These are phyloP conservation scores for Monosporascus sp. DNA, from an alignment of 2,329 filamentous ascomycete genomes.

Conservation along the genomic window DNA sequence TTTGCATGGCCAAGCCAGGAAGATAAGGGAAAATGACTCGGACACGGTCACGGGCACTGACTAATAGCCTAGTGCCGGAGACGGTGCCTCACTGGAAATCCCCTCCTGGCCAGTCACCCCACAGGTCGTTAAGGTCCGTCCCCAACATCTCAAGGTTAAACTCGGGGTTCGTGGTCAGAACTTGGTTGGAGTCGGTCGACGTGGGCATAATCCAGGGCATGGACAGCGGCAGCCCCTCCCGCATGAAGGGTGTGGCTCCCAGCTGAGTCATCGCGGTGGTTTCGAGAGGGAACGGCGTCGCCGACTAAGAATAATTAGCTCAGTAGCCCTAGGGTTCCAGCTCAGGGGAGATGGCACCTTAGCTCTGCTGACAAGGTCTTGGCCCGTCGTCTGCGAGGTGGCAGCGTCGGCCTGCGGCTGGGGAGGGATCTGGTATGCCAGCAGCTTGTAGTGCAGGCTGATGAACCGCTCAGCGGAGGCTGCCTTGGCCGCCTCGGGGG, in stretches of 20 bases:
- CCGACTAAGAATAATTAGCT: conserved; percentile 33
- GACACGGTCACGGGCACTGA: too few relatives aligned
- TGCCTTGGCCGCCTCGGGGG: conserved; percentile 52
- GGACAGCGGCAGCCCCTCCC: conserved; percentile 21
- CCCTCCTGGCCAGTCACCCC: conserved; percentile 37
- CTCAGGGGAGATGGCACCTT: conserved; percentile 26
- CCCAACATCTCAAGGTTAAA: conserved; percentile 50
- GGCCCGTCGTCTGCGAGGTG: conserved; percentile 14
- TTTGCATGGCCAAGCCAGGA: too few relatives aligned
- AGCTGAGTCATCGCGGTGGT: conserved; percentile 14
- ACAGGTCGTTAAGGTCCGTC: conserved; percentile 50
- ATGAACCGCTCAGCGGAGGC: conserved; percentile 56
- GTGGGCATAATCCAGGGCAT: conserved; percentile 28
- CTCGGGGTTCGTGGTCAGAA: conserved; percentile 42
- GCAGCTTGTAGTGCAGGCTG: conserved; percentile 51
- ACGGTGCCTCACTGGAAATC: conserved; percentile 15
- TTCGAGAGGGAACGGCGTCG: conserved; percentile 37
- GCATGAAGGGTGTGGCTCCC: conserved; percentile 15
- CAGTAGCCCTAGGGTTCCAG: not conserved
- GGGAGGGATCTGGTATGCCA: conserved; percentile 48
- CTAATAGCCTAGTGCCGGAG: too few relatives aligned
- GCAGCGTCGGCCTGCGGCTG: conserved; percentile 17
- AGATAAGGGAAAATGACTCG: too few relatives aligned
- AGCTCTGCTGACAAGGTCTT: conserved; percentile 15
- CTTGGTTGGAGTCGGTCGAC: conserved; percentile 25